Percentiles rank a stretch among this genome's conserved stretches.
Evolutionary conservation across 441 rosid genomes (phyloP).

Genomic region (Manihot esculenta): DNA sequence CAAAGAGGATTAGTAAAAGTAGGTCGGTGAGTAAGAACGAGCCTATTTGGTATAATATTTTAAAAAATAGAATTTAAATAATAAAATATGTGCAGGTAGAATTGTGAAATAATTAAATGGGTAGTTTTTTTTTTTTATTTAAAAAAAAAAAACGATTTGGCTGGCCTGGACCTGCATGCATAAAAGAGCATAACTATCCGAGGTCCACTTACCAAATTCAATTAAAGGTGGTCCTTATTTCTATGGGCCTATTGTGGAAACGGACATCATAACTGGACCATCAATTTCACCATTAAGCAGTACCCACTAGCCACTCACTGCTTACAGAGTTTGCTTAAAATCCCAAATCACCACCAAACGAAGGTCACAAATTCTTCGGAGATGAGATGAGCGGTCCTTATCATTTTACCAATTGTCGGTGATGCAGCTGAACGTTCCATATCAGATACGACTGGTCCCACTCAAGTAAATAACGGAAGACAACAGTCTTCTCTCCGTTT

Average conservation of each 20-base stretch:
- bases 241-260: neutral
- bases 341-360: neutral
- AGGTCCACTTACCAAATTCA: neutral
- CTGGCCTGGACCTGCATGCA: neutral
- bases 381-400: neutral
- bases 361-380: neutral
- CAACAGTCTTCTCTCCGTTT: neutral
- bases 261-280: slow-evolving; percentile 3
- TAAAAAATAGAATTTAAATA: too few species aligned
- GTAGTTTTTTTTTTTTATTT: too few species aligned
- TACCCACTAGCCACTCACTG: neutral
- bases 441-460: neutral
- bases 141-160: too few species aligned
- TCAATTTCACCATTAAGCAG: neutral
- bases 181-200: too few species aligned
- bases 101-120: too few species aligned
- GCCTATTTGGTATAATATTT: too few species aligned
- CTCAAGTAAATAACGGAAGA: neutral
- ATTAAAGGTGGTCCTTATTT: neutral
- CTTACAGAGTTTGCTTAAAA: too few species aligned
- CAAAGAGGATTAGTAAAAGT: too few species aligned
- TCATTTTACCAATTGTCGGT: slow-evolving; percentile 7
- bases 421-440: slow-evolving; percentile 9
- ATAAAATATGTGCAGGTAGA: too few species aligned
- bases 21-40: too few species aligned